These are phyloP conservation scores for Tilletia setariae DNA, from an alignment of 1,284 basidiomycete genomes.

Conservation along the genomic window DNA sequence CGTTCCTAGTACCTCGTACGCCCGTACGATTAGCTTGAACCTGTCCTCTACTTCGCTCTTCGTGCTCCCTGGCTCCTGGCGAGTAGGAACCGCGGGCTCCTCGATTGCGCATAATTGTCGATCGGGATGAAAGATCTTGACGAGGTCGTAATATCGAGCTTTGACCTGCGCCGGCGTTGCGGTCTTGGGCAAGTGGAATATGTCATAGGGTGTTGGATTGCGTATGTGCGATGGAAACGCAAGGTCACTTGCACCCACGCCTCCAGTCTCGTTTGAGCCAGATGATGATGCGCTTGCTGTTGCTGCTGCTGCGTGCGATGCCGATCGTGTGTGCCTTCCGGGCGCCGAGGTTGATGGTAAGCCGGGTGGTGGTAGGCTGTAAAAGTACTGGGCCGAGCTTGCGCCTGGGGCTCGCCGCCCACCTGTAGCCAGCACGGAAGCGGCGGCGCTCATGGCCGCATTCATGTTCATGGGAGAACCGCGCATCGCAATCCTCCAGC, in stretches of 20 bases:
- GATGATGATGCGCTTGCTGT: too few species aligned
- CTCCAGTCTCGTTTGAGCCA: too few species aligned
- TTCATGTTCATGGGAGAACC: too few species aligned
- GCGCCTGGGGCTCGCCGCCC: too few species aligned
- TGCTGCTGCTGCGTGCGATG: too few species aligned
- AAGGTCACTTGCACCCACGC: neutral
- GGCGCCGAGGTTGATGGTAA: too few species aligned
- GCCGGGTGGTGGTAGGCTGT: too few species aligned
- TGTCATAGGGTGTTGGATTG: constrained; percentile 42
- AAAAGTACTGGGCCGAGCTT: too few species aligned
- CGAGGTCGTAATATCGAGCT: constrained; percentile 49
- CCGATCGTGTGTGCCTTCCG: too few species aligned
- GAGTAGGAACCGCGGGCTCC: neutral
- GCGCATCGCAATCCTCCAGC: neutral
- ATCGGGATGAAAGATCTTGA: constrained; percentile 44
- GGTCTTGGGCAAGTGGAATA: constrained; percentile 41
- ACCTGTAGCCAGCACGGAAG: too few species aligned
- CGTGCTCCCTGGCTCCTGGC: constrained; percentile 17
- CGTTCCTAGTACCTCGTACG: constrained; percentile 40
- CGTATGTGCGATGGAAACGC: constrained; percentile 18
- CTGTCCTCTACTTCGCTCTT: constrained; percentile 28
- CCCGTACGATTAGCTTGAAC: constrained; percentile 36
- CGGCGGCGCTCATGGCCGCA: too few species aligned
- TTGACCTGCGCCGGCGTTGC: constrained; percentile 35
- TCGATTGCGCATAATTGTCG: constrained; percentile 14